A percentile compares a stretch with the other conserved stretches of the same genome.
Conservation (phyloP, 1,284 basidiomycete species). For the Puccinia hordei region DNA sequence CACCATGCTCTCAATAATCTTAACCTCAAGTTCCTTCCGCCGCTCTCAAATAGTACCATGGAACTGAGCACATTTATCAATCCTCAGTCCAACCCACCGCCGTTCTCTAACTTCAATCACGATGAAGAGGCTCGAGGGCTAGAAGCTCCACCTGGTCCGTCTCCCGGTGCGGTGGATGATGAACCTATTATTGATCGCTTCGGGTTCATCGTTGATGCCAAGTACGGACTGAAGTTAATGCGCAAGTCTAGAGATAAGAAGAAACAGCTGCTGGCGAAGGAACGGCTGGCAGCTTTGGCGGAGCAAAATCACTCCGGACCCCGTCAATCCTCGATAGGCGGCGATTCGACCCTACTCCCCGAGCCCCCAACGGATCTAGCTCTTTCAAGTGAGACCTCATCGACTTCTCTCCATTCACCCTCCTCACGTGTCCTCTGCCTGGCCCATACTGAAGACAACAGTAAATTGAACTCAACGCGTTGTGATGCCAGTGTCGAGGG, state of each 20-base stretch:
- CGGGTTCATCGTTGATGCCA: constrained; percentile 48
- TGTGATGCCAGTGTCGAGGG: constrained; percentile 22
- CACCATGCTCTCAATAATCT: constrained; percentile 3
- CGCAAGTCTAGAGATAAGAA: constrained; percentile 33
- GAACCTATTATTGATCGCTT: constrained; percentile 41
- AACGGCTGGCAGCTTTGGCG: neutral
- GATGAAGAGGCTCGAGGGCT: neutral
- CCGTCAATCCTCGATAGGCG: neutral
- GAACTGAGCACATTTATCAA: constrained; percentile 42
- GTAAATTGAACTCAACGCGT: constrained; percentile 8
- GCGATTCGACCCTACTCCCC: neutral
- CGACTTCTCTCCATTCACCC: constrained; percentile 1
- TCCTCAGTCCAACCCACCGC: constrained; percentile 34
- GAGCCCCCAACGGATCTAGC: neutral
- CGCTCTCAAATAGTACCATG: constrained; percentile 40
- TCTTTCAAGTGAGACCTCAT: neutral
- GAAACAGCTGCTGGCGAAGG: constrained; percentile 25
- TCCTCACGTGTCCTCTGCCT: constrained; percentile 5
- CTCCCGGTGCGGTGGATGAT: constrained; percentile 8
- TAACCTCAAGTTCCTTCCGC: constrained; percentile 24
- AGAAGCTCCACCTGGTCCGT: neutral
- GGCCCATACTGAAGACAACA: constrained; percentile 7
- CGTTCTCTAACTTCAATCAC: constrained; percentile 31
- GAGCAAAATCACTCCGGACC: neutral
- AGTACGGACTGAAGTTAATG: constrained; percentile 46